Evolutionary conservation across 108 stramenopile genomes (phyloP), one percentile per base, ranked within the genome.

Genomic region (Stephanodiscus minutulus): DNA sequence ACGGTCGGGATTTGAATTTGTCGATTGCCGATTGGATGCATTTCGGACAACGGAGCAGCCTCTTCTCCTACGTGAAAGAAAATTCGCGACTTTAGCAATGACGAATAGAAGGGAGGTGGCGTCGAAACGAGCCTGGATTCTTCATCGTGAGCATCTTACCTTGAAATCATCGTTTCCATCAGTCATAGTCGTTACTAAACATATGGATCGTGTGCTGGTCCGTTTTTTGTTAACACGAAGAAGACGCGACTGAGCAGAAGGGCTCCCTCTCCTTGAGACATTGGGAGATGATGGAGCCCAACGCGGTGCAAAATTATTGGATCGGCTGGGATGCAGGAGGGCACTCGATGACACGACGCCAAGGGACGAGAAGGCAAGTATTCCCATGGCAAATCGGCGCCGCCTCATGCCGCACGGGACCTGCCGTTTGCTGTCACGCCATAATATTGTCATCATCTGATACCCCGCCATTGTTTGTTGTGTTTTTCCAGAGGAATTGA

Each of bases 1-100:
- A 67, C 33, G 88, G 88, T 25, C 85, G 77, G 12, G 84, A 72
- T 66, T 73, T 78, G 65, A 92, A 92, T 73, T 89, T 89, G 6
- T 71, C 36, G 25, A 74, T 61, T n/a, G 84, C 84, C 63, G 48
- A 29, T 41, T 57, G 53, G 13, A 79, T 68, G 47, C 35, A 47
- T 48, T 73, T 44, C 35, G 61, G 53, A 63, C 61, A 41, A 22
- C 60, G 49, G 20, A 43, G 21, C 9, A 27, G 29, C 48, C 60
- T 24, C 12, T 43, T 50, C 21, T 61, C 41, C 53, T 58, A 12
- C 4, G 15, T 4, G 9, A 48, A 46, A 15, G 9, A 48, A 46
- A 44, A 35, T 5, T 9, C 10, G 29, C 0, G 58, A 18, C 22
- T 18, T 37, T 5, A 18, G 35, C 0, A 43, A 24, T n/a, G 41